phyloP scores from a whole-genome alignment of 345 rosid genomes.

The Eucalyptus shirleyi region DNA sequence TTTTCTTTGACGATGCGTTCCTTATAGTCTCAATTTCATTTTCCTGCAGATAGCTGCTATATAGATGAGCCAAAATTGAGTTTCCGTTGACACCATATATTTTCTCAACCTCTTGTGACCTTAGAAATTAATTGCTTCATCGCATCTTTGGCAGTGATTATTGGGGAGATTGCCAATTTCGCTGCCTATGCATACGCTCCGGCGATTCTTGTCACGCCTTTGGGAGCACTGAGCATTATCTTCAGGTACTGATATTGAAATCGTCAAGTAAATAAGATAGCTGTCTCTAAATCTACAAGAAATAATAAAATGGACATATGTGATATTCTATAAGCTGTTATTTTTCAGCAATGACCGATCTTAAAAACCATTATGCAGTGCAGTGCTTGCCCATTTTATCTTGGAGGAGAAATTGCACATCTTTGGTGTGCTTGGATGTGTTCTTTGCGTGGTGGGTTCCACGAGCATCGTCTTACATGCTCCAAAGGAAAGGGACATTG shows the following conservation, averaged over 20 bases:
- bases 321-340: background rate
- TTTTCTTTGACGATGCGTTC: background rate
- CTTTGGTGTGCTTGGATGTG: slow-evolving; percentile 77
- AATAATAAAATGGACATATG: background rate
- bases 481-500: slow-evolving; percentile 61
- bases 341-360: background rate
- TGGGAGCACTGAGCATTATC: slow-evolving; percentile 94
- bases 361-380: slow-evolving; percentile 42
- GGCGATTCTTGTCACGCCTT: slow-evolving; percentile 88
- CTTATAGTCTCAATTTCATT: background rate
- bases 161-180: slow-evolving; percentile 92
- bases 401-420: slow-evolving; percentile 67
- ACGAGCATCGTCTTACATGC: slow-evolving; percentile 80
- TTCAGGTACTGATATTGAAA: slow-evolving; percentile 43
- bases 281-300: background rate
- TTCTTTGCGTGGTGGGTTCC: slow-evolving; percentile 84
- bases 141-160: slow-evolving; percentile 40
- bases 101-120: background rate
- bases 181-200: slow-evolving; percentile 98
- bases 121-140: background rate
- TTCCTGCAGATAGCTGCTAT: background rate
- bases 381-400: slow-evolving; percentile 90
- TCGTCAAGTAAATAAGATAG: background rate
- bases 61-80: background rate
- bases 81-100: background rate